phyloP scores from a whole-genome alignment of 2,329 filamentous ascomycete species.

The Aspergillus persii region DNA sequence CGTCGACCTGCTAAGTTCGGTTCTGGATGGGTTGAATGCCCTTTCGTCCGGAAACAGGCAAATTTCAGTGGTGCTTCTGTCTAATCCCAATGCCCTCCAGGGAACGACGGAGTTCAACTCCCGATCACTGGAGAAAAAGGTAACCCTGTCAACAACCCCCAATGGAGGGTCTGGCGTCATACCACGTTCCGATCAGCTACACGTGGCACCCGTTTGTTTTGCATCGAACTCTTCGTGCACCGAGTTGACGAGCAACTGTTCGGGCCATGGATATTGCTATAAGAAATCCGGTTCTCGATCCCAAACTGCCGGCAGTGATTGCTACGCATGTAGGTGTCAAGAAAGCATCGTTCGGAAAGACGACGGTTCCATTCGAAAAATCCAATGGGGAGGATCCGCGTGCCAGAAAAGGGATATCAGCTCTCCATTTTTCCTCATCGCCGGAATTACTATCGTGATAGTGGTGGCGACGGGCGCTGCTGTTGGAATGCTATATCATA shows the following conservation, averaged over 20 bases:
- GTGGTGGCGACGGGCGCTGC: conserved; percentile 66
- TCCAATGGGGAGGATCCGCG: conserved; percentile 77
- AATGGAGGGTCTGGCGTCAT: neutral
- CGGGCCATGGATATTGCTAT: conserved; percentile 74
- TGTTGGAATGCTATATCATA: conserved; percentile 75
- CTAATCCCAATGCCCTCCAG: conserved; percentile 26
- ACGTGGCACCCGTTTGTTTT: conserved; percentile 73
- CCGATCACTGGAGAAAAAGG: neutral
- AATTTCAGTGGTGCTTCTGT: conserved; percentile 55
- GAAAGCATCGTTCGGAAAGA: conserved; percentile 52
- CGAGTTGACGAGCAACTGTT: conserved; percentile 72
- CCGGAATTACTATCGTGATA: conserved; percentile 68
- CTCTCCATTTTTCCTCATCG: conserved; percentile 82
- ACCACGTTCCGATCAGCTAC: conserved; percentile 34
- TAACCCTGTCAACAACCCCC: neutral
- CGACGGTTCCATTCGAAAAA: conserved; percentile 56
- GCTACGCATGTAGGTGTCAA: conserved; percentile 77
- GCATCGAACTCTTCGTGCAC: conserved; percentile 65
- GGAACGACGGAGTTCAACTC: neutral
- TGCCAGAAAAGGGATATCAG: conserved; percentile 94
- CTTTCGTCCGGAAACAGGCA: conserved; percentile 54
- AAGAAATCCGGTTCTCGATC: conserved; percentile 57
- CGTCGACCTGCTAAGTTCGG: conserved; percentile 42
- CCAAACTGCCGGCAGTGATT: conserved; percentile 48
- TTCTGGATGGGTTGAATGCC: conserved; percentile 47